Base-by-base conservation (phyloP, 169 alveolate species). In the Amoebophrya sp. region DNA sequence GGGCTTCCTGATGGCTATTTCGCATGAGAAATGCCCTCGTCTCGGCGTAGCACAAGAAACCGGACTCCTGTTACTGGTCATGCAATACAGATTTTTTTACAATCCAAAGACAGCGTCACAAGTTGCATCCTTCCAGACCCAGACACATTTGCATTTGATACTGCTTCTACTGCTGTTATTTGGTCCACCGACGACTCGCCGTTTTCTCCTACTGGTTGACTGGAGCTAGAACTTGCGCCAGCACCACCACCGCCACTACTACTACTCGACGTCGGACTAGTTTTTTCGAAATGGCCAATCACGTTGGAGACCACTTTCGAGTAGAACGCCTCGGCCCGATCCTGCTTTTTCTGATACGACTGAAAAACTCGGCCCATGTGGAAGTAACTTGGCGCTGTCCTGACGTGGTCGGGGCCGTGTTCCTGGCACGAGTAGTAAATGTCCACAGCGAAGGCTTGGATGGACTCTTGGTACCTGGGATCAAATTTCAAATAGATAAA, bases 361-460 rank as follows among this genome's bases (percentile, higher is more conserved):
- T 92, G 93, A 35, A 92, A 92, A n/a, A 92, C 93, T 12, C 93
- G 93, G 77, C 93, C 95, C 95, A 94, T 94, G 91, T 92, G 93
- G 89, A 93, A 94, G 90, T 93, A 94, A 35, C 94, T 91, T 0
- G 94, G 95, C 29, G 94, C 94, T 0, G 93, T 90, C 23, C 93
- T 92, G 39, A 94, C 66, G 88, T 88, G 54, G 35, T 92, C 93
- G 23, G 93, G 93, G 7, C 93, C 93, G 38, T 77, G 83, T 91
- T 91, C 93, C 40, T 40, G 33, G 89, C 91, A 91, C 18, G 91
- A 77, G 39, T 53, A 91, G 93, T 91, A 91, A 38, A 93, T 92
- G 39, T 91, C 94, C 77, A 41, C 55, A 23, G 94, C 94, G 88
- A 90, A 93, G 25, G 94, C 94, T 25, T 91, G 89, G 47, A 93